These are phyloP conservation scores for Polytolypa hystricis DNA, from an alignment of 2,329 filamentous ascomycete species.

Conservation along the genomic window DNA sequence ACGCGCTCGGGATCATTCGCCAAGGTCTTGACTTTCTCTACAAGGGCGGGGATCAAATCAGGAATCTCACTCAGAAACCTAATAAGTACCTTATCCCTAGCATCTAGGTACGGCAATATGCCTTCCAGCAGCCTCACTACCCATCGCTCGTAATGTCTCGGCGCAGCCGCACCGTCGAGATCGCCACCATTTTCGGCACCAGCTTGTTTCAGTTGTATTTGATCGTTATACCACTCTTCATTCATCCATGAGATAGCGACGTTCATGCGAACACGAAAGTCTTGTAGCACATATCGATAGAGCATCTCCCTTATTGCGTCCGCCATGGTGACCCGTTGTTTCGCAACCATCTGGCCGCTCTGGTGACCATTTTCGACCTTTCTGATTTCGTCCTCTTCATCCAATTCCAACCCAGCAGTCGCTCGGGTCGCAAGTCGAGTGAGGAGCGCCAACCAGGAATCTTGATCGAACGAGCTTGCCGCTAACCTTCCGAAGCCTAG, in stretches of 20 bases:
- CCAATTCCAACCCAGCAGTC: constrained; percentile 55
- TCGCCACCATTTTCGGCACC: constrained; percentile 31
- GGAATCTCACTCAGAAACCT: constrained; percentile 89
- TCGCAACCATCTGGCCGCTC: constrained; percentile 16
- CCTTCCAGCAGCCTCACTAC: constrained; percentile 73
- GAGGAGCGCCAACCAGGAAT: constrained; percentile 84
- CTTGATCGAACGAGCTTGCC: constrained; percentile 70
- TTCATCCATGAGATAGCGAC: constrained; percentile 88
- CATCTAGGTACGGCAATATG: constrained; percentile 82
- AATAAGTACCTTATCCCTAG: constrained; percentile 78
- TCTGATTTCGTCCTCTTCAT: constrained; percentile 17
- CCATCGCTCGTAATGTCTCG: constrained; percentile 64
- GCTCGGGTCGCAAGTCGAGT: constrained; percentile 75
- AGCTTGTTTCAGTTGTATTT: constrained; percentile 40
- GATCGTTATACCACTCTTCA: constrained; percentile 97
- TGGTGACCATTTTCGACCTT: constrained; percentile 20
- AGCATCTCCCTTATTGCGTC: constrained; percentile 68
- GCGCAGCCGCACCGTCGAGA: constrained; percentile 34
- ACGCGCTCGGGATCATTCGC: constrained; percentile 55
- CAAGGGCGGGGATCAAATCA: constrained; percentile 58
- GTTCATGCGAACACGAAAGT: constrained; percentile 82
- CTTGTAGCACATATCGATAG: constrained; percentile 77
- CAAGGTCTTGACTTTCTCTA: constrained; percentile 57
- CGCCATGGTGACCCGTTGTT: constrained; percentile 30
- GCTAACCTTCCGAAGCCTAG: constrained; percentile 73